Conservation (phyloP, 805 yeast genomes). For the Saccharomycopsis sp. region DNA sequence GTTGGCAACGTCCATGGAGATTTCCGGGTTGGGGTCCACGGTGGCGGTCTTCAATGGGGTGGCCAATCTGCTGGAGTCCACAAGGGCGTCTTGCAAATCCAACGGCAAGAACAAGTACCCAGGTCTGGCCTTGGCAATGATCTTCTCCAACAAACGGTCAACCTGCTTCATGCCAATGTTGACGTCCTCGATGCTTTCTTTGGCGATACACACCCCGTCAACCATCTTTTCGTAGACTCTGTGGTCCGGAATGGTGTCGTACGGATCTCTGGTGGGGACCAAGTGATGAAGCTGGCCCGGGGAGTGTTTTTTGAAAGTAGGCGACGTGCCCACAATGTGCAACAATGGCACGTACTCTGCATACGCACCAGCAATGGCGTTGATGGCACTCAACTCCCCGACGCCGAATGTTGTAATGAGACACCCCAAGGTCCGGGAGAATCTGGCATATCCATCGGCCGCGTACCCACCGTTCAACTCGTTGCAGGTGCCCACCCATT, state of each 20-base stretch:
- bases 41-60: slow-evolving; percentile 27
- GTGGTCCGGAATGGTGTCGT: slow-evolving; percentile 50
- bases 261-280: slow-evolving; percentile 41
- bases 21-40: slow-evolving; percentile 21
- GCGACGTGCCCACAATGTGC: slow-evolving; percentile 78
- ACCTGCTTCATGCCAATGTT: slow-evolving; percentile 47
- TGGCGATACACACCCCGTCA: slow-evolving; percentile 46
- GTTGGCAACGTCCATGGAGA: slow-evolving; percentile 32
- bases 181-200: slow-evolving; percentile 40
- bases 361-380: slow-evolving; percentile 75
- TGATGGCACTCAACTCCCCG: slow-evolving; percentile 78
- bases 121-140: slow-evolving; percentile 57
- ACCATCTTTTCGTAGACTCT: slow-evolving; percentile 58
- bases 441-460: slow-evolving; percentile 81
- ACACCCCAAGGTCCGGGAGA: slow-evolving; percentile 55
- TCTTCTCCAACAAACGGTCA: slow-evolving; percentile 53
- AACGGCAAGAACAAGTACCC: slow-evolving; percentile 75
- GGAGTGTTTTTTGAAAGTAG: slow-evolving; percentile 28
- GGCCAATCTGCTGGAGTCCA: slow-evolving; percentile 32
- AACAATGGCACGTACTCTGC: slow-evolving; percentile 74
- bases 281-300: slow-evolving; percentile 48
- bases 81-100: slow-evolving; percentile 45
- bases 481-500: slow-evolving; percentile 81
- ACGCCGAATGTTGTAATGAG: slow-evolving; percentile 75
- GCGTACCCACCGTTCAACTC: slow-evolving; percentile 86